Conservation (phyloP, 2,329 filamentous ascomycete species). For the Penicillium rolfsii region DNA sequence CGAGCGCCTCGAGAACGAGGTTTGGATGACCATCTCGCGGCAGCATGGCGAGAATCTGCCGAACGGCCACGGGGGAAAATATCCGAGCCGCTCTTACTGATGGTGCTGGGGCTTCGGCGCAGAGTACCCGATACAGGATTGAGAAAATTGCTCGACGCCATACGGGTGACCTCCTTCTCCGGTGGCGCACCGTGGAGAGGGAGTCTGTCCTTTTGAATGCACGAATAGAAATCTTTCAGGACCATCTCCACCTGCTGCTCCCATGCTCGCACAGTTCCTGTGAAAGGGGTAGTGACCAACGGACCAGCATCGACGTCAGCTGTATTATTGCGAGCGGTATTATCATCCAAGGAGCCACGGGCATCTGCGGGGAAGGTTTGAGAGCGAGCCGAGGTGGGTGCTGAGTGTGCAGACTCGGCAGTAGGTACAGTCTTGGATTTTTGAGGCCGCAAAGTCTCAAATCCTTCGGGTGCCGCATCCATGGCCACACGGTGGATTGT, state of each 20-base stretch:
- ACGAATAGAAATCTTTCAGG: slow-evolving; percentile 86
- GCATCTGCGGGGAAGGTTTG: slow-evolving; percentile 25
- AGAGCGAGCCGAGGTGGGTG: slow-evolving; percentile 28
- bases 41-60: slow-evolving; percentile 64
- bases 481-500: slow-evolving; percentile 77
- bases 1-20: slow-evolving; percentile 75
- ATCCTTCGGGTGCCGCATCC: slow-evolving; percentile 71
- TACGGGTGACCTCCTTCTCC: slow-evolving; percentile 43
- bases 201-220: slow-evolving; percentile 83
- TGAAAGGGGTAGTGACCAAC: slow-evolving; percentile 75
- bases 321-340: slow-evolving; percentile 34
- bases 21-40: slow-evolving; percentile 80
- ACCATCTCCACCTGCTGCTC: slow-evolving; percentile 87
- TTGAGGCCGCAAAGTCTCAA: slow-evolving; percentile 57
- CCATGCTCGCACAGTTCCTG: slow-evolving; percentile 77
- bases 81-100: slow-evolving; percentile 93
- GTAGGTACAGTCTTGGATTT: slow-evolving; percentile 45
- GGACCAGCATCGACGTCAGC: slow-evolving; percentile 57
- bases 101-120: slow-evolving; percentile 82
- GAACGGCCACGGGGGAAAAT: slow-evolving; percentile 70
- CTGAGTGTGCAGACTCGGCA: slow-evolving; percentile 14
- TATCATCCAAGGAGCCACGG: slow-evolving; percentile 25
- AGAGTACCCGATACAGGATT: slow-evolving; percentile 69
- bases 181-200: slow-evolving; percentile 76
- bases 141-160: slow-evolving; percentile 64